Conservation (phyloP, 2,329 filamentous ascomycete genomes). For the Zymoseptoria pseudotritici region DNA sequence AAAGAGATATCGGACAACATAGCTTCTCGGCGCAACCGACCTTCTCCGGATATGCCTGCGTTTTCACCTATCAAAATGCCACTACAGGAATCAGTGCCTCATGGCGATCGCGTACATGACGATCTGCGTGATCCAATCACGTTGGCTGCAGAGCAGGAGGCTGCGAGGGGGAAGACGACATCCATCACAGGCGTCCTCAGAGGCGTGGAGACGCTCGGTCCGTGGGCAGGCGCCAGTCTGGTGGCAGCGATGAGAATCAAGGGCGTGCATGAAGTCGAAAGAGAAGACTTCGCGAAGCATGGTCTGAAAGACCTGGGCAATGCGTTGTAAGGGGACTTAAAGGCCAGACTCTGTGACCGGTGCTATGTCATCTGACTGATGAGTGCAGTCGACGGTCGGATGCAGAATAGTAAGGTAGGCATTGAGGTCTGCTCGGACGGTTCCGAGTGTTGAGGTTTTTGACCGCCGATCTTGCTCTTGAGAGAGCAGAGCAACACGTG, state of each 20-base stretch:
- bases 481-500: neutral
- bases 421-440: neutral
- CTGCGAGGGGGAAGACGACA: constrained; percentile 37
- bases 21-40: constrained; percentile 1
- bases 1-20: constrained; percentile 17
- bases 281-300: constrained; percentile 63
- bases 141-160: constrained; percentile 46
- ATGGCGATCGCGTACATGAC: constrained; percentile 22
- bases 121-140: constrained; percentile 43
- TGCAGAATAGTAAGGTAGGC: neutral
- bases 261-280: constrained; percentile 62
- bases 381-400: neutral
- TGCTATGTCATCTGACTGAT: neutral
- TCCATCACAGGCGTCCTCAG: constrained; percentile 53
- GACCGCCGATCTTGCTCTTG: neutral
- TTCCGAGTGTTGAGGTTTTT: neutral
- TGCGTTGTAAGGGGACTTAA: neutral
- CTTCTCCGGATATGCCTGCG: neutral
- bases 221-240: constrained; percentile 69
- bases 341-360: neutral
- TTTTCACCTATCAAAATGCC: constrained; percentile 19
- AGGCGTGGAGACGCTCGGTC: constrained; percentile 60
- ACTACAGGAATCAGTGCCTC: constrained; percentile 18
- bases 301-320: constrained; percentile 38
- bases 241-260: constrained; percentile 61